Evolutionary conservation across 2,329 filamentous ascomycete species (phyloP).

Genomic region (Paecilomyces dactylethromorphus): DNA sequence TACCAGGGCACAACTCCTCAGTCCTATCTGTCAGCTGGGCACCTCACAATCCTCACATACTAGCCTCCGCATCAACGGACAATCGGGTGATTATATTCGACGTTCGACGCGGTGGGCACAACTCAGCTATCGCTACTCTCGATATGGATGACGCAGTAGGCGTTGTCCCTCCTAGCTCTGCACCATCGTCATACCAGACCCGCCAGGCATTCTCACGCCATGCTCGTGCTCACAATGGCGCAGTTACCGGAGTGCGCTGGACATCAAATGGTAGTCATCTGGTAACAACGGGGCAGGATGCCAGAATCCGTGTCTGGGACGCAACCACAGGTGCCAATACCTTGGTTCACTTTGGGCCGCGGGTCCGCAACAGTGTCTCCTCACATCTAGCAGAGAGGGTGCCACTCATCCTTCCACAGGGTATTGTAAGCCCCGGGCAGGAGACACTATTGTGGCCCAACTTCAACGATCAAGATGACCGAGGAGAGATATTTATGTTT

Average conservation of each 20-base stretch:
- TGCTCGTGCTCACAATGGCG: constrained; percentile 64
- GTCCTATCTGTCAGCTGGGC: constrained; percentile 73
- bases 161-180: constrained; percentile 39
- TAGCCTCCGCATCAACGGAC: constrained; percentile 80
- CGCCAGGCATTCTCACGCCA: constrained; percentile 38
- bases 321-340: constrained; percentile 75
- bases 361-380: constrained; percentile 61
- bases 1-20: constrained; percentile 61
- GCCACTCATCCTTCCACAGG: constrained; percentile 58
- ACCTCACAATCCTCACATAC: constrained; percentile 67
- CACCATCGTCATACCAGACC: constrained; percentile 17
- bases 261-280: constrained; percentile 71
- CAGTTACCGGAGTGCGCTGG: constrained; percentile 82
- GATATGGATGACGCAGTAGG: constrained; percentile 80
- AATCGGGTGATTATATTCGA: constrained; percentile 84
- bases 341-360: constrained; percentile 78
- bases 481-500: constrained; percentile 67
- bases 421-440: constrained; percentile 48
- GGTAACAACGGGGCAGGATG: constrained; percentile 75
- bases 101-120: constrained; percentile 61
- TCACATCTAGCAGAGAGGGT: constrained; percentile 54
- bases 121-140: constrained; percentile 67
- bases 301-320: constrained; percentile 82
- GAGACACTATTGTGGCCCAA: constrained; percentile 78
- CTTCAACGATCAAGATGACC: constrained; percentile 58